phyloP scores from a whole-genome alignment of 345 rosid genomes.

The Adansonia digitata region DNA sequence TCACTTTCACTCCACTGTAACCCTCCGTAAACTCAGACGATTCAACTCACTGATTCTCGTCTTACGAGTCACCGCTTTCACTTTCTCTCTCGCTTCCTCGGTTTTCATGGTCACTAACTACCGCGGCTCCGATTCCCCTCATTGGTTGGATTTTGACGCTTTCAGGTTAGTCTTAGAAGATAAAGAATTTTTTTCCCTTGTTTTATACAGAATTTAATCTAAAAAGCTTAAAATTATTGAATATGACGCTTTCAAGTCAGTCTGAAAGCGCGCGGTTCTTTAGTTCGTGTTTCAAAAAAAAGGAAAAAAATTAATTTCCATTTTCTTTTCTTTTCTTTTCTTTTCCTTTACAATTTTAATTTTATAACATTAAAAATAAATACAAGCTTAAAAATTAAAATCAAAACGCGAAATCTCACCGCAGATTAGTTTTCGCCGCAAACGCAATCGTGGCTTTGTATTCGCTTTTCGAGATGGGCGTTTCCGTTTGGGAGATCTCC shows the following conservation, averaged over 20 bases:
- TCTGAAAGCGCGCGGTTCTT: background rate
- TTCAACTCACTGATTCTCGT: conserved; percentile 72
- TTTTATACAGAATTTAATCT: background rate
- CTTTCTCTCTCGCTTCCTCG: conserved; percentile 76
- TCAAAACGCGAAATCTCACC: background rate
- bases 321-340: too few relatives aligned
- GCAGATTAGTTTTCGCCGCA: conserved; percentile 71
- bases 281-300: background rate
- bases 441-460: conserved; percentile 82
- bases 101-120: conserved; percentile 83
- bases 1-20: conserved; percentile 69
- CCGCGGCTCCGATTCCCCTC: conserved; percentile 51
- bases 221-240: background rate
- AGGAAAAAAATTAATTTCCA: too few relatives aligned
- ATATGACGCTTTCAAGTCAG: background rate
- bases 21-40: conserved; percentile 70
- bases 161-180: conserved; percentile 48
- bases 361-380: background rate
- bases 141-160: conserved; percentile 87
- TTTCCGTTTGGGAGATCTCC: conserved; percentile 83
- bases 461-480: conserved; percentile 72
- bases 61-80: conserved; percentile 69
- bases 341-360: background rate
- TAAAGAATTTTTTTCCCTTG: background rate
- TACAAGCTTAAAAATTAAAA: background rate